Evolutionary conservation across 2,329 filamentous ascomycete genomes (phyloP), one percentile per base, ranked within the genome.

Genomic region (Xylaria multiplex): DNA sequence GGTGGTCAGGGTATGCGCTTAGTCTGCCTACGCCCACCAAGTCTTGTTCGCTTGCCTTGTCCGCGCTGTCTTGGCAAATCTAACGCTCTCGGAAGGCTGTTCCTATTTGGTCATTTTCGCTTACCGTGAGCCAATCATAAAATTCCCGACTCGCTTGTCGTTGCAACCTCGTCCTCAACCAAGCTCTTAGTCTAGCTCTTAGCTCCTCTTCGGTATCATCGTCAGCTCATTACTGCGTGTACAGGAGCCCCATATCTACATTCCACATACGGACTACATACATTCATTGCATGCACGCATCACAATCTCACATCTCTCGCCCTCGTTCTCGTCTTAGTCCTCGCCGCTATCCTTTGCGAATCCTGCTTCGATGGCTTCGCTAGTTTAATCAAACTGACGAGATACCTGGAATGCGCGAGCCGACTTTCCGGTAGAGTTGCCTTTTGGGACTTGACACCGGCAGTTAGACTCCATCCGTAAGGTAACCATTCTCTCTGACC

Each of bases 41-140:
- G 19, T 11, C 40, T 24, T 30, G 9, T 13, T 42, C 52, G 7
- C 35, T 42, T 30, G 54, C 37, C 57, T 43, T 48, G 48, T 59
- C 42, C 43, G 43, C 9, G 3, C 13, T 11, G 22, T 59, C 62
- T 66, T 70, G 63, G 62, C 66, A 67, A 66, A 64, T 62, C 61
- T 64, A 66, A 66, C 63, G 67, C 62, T 64, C 54, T 59, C 59
- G 64, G 62, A 46, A 61, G 55, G 65, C 71, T 60, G 35, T 59
- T 19, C 64, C 67, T 70, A 42, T 59, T 66, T 72, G 65, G 52
- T 62, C 59, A 27, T 24, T 56, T 61, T 76, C 74, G 74, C 74
- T 76, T 75, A 75, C 65, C 65, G 54, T 40, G 46, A 53, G 32
- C 74, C 74, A 75, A 76, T 76, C 60, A 75, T 30, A 71, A 72